These are phyloP conservation scores for Neurospora tetraspora DNA, from an alignment of 495 filamentous ascomycete species.

Conservation along the genomic window DNA sequence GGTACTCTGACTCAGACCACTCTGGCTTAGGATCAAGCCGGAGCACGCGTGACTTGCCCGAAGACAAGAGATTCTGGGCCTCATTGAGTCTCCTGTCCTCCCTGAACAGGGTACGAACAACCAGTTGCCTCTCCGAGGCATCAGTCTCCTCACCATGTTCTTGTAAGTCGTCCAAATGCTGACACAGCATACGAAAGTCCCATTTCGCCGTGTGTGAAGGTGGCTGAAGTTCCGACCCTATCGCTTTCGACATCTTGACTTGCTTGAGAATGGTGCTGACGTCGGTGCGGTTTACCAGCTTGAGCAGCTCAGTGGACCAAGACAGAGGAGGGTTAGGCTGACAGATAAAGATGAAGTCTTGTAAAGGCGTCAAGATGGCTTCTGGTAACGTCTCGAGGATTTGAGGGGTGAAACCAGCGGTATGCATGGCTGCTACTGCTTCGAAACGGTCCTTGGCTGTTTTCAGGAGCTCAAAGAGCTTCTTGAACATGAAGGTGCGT, in stretches of 20 bases:
- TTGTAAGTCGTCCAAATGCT: constrained; percentile 30
- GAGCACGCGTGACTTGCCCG: constrained; percentile 63
- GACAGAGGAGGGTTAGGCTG: constrained; percentile 69
- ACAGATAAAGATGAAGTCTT: constrained; percentile 73
- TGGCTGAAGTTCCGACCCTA: constrained; percentile 32
- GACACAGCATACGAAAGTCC: constrained; percentile 59
- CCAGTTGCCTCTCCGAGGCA: constrained; percentile 68
- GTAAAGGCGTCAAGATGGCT: constrained; percentile 64
- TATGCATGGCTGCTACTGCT: constrained; percentile 52
- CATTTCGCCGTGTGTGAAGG: constrained; percentile 56
- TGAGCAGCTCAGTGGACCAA: constrained; percentile 61
- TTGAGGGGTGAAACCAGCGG: constrained; percentile 43
- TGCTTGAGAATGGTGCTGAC: constrained; percentile 55
- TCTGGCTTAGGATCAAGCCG: constrained; percentile 63
- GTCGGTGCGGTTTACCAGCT: constrained; percentile 75
- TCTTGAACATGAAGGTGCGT: constrained; percentile 54
- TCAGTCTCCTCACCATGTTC: constrained; percentile 33
- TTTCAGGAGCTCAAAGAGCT: constrained; percentile 37
- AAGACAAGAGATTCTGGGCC: constrained; percentile 67
- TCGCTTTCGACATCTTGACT: constrained; percentile 28
- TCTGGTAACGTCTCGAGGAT: constrained; percentile 77
- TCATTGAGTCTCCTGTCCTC: constrained; percentile 84
- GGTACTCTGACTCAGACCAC: constrained; percentile 75
- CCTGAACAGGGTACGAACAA: constrained; percentile 77
- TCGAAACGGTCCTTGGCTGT: constrained; percentile 30